Percentiles rank a stretch among this genome's conserved stretches.
These are phyloP conservation scores for Umbelopsis sp. DNA, from an alignment of 371 early-diverging fungal genomes.

Conservation along the genomic window DNA sequence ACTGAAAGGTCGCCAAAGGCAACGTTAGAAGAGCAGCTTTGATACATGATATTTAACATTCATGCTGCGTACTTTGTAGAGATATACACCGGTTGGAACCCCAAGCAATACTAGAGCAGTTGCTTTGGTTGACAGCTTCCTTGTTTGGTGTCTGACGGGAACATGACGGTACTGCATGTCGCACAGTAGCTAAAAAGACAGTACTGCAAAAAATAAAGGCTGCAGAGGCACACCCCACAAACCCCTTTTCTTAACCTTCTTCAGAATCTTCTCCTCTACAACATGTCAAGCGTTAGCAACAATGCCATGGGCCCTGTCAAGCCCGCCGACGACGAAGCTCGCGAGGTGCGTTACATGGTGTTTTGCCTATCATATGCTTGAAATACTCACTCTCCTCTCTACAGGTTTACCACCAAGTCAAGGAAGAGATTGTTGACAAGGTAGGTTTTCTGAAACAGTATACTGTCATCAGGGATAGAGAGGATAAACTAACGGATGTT, in stretches of 20 bases:
- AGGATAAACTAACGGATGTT: no score
- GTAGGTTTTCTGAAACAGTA: conserved; percentile 22
- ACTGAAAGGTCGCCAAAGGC: conserved; percentile 26
- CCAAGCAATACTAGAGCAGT: conserved; percentile 1
- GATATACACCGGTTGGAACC: conserved; percentile 10
- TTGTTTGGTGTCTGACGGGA: conserved; percentile 14
- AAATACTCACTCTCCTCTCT: neutral
- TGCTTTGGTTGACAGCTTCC: conserved; percentile 14
- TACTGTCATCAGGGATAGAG: no score
- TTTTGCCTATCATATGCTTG: neutral
- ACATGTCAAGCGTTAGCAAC: conserved; percentile 54
- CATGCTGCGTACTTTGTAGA: neutral
- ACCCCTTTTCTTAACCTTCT: neutral
- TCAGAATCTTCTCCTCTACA: conserved; percentile 17
- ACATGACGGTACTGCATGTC: conserved; percentile 11
- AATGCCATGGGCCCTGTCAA: conserved; percentile 52
- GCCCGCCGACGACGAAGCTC: conserved; percentile 48
- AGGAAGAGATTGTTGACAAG: conserved; percentile 40
- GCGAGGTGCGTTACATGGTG: conserved; percentile 31
- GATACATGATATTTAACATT: neutral
- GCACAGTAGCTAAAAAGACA: neutral
- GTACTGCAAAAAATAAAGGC: no score
- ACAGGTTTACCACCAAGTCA: conserved; percentile 45
- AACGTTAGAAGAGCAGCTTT: neutral
- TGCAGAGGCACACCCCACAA: neutral